Evolutionary conservation across 257 asterid genomes (phyloP).

Genomic region (Scutellaria baicalensis): DNA sequence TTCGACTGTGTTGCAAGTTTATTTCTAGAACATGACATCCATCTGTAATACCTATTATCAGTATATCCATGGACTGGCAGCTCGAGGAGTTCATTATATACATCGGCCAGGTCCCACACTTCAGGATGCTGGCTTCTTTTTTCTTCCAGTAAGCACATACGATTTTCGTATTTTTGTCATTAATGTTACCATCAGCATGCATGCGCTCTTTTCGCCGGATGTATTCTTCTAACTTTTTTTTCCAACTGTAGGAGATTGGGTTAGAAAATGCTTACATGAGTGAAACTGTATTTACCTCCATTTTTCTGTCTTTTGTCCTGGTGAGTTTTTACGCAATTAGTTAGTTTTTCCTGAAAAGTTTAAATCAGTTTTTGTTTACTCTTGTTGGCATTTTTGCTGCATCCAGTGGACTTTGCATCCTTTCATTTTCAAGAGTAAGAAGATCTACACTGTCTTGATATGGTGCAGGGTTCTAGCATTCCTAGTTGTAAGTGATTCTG

Average conservation of each 20-base stretch:
- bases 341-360: background rate
- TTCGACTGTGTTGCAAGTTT: background rate
- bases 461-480: constrained; percentile 97
- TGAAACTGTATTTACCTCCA: constrained; percentile 65
- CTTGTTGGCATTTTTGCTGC: constrained; percentile 12
- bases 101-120: constrained; percentile 92
- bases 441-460: constrained; percentile 78
- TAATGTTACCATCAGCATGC: background rate
- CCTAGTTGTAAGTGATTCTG: constrained; percentile 60
- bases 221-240: background rate
- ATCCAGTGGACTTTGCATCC: constrained; percentile 99
- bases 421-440: constrained; percentile 78
- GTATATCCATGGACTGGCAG: constrained; percentile 93
- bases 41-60: constrained; percentile 22
- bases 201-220: background rate
- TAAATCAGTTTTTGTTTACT: background rate
- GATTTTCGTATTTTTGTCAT: too few relatives aligned
- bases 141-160: constrained; percentile 35
- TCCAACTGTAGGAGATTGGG: constrained; percentile 72
- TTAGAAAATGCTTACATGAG: constrained; percentile 72
- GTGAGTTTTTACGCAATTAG: constrained; percentile 35
- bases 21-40: background rate
- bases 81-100: constrained; percentile 87
- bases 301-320: constrained; percentile 76
- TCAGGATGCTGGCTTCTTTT: constrained; percentile 77